These are phyloP conservation scores for Penicillium sp. DNA, from an alignment of 2,329 filamentous ascomycete genomes.

Conservation along the genomic window DNA sequence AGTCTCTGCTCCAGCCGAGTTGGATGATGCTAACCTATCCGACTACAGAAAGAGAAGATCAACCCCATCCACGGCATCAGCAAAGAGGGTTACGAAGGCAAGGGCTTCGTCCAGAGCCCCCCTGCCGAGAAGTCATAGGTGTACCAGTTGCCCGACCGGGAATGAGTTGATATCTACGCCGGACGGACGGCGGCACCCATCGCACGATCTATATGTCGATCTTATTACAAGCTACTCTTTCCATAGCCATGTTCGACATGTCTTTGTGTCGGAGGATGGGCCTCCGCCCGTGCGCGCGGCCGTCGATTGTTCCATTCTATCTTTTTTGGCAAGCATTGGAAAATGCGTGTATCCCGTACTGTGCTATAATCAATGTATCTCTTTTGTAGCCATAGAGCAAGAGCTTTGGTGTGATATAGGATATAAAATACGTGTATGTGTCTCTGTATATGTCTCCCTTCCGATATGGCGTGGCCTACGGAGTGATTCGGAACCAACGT, in stretches of 20 bases:
- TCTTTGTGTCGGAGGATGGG: conserved; percentile 12
- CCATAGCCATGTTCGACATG: conserved; percentile 9
- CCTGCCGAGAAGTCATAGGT: conserved; percentile 34
- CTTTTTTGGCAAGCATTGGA: conserved; percentile 27
- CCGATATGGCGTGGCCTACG: conserved; percentile 12
- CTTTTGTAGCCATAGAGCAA: conserved; percentile 35
- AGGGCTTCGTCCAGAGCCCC: conserved; percentile 64
- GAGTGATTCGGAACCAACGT: conserved; percentile 22
- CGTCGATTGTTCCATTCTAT: conserved; percentile 21
- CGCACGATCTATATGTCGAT: background rate
- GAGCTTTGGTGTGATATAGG: background rate
- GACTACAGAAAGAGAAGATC: conserved; percentile 63
- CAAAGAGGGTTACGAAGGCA: conserved; percentile 67
- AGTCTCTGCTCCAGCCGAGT: conserved; percentile 7
- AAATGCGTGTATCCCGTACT: conserved; percentile 37
- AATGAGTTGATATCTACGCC: conserved; percentile 20
- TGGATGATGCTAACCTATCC: conserved; percentile 13
- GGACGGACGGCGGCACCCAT: conserved; percentile 2
- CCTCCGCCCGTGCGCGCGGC: conserved; percentile 5
- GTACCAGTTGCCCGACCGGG: conserved; percentile 14
- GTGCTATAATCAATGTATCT: conserved; percentile 40
- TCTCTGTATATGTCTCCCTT: background rate
- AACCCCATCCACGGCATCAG: conserved; percentile 80
- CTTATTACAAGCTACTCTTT: conserved; percentile 1
- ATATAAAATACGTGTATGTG: background rate